Base-by-base conservation (phyloP, 2,329 filamentous ascomycete species). In the Fusarium nodosum region DNA sequence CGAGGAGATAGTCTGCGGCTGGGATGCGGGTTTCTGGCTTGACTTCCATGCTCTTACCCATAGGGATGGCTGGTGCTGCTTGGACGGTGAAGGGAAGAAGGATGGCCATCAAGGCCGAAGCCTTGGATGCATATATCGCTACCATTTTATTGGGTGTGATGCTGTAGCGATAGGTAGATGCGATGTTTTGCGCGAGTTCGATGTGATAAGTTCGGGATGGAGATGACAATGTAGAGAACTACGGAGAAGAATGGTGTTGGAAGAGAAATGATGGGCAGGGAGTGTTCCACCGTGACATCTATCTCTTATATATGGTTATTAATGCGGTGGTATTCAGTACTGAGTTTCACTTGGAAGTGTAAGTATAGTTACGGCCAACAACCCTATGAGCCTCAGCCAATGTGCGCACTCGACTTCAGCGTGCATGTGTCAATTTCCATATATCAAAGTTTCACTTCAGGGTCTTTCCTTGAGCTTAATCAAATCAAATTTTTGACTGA, bases 401-500 rank as follows among this genome's bases (percentile, higher is more conserved):
- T 52, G 24, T 30, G 48, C n/a, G 39, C 15, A 42, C 22, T 46
- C 22, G 31, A 46, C 44, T 46, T 46, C 42, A 9, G 18, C 44
- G 7, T 31, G 7, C n/a, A 15, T 33, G 18, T 31, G n/a, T 46
- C 44, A 10, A 20, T 31, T 30, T 31, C 20, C 13, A 31, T 3
- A 15, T 16, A 31, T 46, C 13, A 31, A 15, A 16, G 28, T 33
- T 31, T 46, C 28, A 22, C 5, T n/a, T 16, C 11, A 20, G n/a
- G 18, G 18, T 6, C 11, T 5, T 4, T 31, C 5, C 16, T 31
- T 15, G 28, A 15, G n/a, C 28, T 39, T 38, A 18, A 20, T 13
- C 22, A 6, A 30, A 18, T 22, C n/a, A 22, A 30, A 12, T 52
- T 38, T 36, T 66, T 62, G 44, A 61, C 41, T 51, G 46, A 22